Percentiles rank a stretch among this genome's conserved stretches.
Evolutionary conservation across 2,329 filamentous ascomycete species (phyloP).

Genomic region (Talaromyces verruculosus): DNA sequence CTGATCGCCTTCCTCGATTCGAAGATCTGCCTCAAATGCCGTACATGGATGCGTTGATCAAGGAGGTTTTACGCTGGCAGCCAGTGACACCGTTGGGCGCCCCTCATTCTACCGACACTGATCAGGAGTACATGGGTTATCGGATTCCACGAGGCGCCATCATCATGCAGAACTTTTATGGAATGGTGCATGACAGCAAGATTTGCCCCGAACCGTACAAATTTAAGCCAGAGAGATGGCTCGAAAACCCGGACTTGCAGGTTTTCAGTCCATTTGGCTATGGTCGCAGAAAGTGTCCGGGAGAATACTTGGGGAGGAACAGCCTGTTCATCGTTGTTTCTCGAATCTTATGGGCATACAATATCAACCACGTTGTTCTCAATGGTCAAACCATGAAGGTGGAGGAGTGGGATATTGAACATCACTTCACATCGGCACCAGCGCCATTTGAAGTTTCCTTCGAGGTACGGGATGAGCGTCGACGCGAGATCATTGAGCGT

Average conservation of each 20-base stretch:
- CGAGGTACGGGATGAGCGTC: background rate
- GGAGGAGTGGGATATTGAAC: constrained; percentile 33
- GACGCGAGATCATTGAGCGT: background rate
- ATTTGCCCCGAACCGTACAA: constrained; percentile 32
- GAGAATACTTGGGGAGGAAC: constrained; percentile 32
- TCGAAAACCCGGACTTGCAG: constrained; percentile 50
- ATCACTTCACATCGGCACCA: constrained; percentile 27
- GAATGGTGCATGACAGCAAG: constrained; percentile 43
- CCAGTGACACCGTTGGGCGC: constrained; percentile 47
- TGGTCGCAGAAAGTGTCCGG: constrained; percentile 52
- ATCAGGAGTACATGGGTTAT: constrained; percentile 51
- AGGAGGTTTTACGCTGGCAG: constrained; percentile 39
- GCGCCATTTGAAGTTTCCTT: constrained; percentile 29
- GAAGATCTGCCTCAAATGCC: constrained; percentile 33
- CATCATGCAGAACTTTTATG: constrained; percentile 46
- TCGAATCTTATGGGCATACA: constrained; percentile 51
- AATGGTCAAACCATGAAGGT: constrained; percentile 39
- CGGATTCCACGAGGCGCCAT: constrained; percentile 46
- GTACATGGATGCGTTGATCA: constrained; percentile 36
- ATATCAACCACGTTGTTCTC: constrained; percentile 30
- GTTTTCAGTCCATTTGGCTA: constrained; percentile 57
- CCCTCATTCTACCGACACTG: constrained; percentile 49
- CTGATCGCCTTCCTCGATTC: constrained; percentile 33
- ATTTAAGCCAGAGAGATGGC: constrained; percentile 42
- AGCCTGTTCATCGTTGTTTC: constrained; percentile 57